Percentiles rank a stretch among this genome's conserved stretches.
These are phyloP conservation scores for Euphorbia tirucalli DNA, from an alignment of 345 rosid species.

Conservation along the genomic window DNA sequence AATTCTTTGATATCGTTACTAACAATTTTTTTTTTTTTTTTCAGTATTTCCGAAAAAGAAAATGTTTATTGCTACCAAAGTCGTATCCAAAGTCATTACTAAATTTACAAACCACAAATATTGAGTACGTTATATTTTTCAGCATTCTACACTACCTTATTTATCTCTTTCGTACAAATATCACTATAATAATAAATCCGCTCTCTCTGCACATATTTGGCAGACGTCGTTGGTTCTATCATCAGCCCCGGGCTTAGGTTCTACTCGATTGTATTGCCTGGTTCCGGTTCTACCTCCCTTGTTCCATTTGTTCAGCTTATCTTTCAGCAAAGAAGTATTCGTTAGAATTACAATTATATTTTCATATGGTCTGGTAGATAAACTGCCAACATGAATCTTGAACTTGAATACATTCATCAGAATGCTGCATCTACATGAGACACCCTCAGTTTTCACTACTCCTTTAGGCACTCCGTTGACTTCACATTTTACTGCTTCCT, in stretches of 20 bases:
- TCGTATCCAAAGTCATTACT: too few relatives aligned
- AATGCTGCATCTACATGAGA: slow-evolving; percentile 20
- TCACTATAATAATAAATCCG: too few relatives aligned
- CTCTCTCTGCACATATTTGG: slow-evolving; percentile 24
- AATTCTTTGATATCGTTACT: too few relatives aligned
- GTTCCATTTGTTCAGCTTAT: slow-evolving; percentile 1
- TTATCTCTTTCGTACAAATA: too few relatives aligned
- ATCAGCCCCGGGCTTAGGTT: background rate
- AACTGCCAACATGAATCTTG: slow-evolving; percentile 18
- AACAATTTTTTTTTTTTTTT: too few relatives aligned
- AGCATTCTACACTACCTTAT: too few relatives aligned
- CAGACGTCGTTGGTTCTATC: slow-evolving; percentile 27
- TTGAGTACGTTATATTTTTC: too few relatives aligned
- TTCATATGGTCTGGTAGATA: background rate
- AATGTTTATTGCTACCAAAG: too few relatives aligned
- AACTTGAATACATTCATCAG: slow-evolving; percentile 15
- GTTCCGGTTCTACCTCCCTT: background rate
- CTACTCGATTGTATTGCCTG: background rate
- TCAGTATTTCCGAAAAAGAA: too few relatives aligned
- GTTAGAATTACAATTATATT: background rate
- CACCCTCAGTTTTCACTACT: too few relatives aligned
- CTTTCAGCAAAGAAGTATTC: background rate
- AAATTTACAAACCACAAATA: too few relatives aligned
- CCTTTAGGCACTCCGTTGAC: slow-evolving; percentile 7
- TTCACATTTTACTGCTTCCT: background rate